Conservation (phyloP, 2,329 filamentous ascomycete genomes). For the Thelonectria blattea region DNA sequence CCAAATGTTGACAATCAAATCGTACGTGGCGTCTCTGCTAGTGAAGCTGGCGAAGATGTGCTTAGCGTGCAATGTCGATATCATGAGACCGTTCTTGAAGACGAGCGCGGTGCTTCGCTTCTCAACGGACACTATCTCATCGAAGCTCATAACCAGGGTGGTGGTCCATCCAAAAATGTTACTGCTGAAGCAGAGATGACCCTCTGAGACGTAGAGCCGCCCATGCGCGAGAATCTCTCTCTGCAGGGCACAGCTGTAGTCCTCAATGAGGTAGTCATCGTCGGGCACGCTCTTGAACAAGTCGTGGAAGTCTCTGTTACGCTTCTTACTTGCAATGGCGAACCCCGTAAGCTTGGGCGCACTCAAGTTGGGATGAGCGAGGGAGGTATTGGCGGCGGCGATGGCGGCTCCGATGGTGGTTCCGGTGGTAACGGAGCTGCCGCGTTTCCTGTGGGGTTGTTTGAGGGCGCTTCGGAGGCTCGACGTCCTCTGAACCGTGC, state of each 20-base stretch:
- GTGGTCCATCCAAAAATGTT: slow-evolving; percentile 99
- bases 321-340: slow-evolving; percentile 92
- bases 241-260: slow-evolving; percentile 96
- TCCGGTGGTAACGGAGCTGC: slow-evolving; percentile 76
- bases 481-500: slow-evolving; percentile 65
- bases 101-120: slow-evolving; percentile 95
- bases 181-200: slow-evolving; percentile 97
- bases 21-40: slow-evolving; percentile 93
- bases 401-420: slow-evolving; percentile 74
- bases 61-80: slow-evolving; percentile 92
- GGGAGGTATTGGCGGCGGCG: slow-evolving; percentile 70
- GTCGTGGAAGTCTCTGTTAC: slow-evolving; percentile 93
- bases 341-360: slow-evolving; percentile 88
- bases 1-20: slow-evolving; percentile 97
- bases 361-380: slow-evolving; percentile 68
- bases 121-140: slow-evolving; percentile 95
- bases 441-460: slow-evolving; percentile 72
- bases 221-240: slow-evolving; percentile 95
- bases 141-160: slow-evolving; percentile 96
- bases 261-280: slow-evolving; percentile 97
- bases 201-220: slow-evolving; percentile 93
- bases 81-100: slow-evolving; percentile 97
- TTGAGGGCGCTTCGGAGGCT: slow-evolving; percentile 70
- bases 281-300: slow-evolving; percentile 97
- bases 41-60: slow-evolving; percentile 96